Evolutionary conservation across 768 basidiomycete genomes (phyloP), one percentile per base, ranked within the genome.

Genomic region (Phylloporus scabripes): DNA sequence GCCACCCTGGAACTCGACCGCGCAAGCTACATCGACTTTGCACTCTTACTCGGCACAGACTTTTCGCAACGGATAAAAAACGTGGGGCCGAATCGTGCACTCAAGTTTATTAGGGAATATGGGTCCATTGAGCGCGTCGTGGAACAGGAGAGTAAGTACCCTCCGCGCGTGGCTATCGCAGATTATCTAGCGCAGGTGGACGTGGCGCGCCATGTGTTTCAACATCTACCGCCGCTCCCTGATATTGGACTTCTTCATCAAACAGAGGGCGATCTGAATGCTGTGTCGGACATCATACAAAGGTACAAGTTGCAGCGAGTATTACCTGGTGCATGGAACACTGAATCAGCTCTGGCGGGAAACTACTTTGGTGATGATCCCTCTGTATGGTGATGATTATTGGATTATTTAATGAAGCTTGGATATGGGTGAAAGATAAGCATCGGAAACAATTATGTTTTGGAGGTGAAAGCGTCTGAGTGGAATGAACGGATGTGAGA

Each of bases 11-110:
- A 71, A 10, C 78, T 96, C 23, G 70, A 77, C 55, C 75, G 74
- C 7, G 60, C 72, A 0, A 63, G 78, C 43, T 93, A 79, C 65
- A 65, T 95, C 57, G 93, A 96, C 68, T 92, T 95, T 66, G 83
- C 81, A 0, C 78, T 95, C 44, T 74, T 96, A 6, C 76, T 93
- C 9, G 93, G 93, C 10, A 95, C 92, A 2, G 93, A 96, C 66
- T 94, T 95, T 58, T 85, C 89, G 0, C 80, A 84, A 40, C 81
- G 93, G 5, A 87, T 96, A 50, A 85, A 79, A 48, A 82, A 85
- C 51, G 72, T 95, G 1, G 93, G 93, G 1, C 92, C 92, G 1
- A 60, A 70, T 0, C 82, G 82, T 2, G 91, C 91, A 1, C 80
- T 90, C 58, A 82, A 81, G 56, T 79, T 87, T 54, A 88, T 95